Evolutionary conservation across 345 rosid genomes (phyloP), one percentile per base, ranked within the genome.

Genomic region (Ceriops zippeliana): DNA sequence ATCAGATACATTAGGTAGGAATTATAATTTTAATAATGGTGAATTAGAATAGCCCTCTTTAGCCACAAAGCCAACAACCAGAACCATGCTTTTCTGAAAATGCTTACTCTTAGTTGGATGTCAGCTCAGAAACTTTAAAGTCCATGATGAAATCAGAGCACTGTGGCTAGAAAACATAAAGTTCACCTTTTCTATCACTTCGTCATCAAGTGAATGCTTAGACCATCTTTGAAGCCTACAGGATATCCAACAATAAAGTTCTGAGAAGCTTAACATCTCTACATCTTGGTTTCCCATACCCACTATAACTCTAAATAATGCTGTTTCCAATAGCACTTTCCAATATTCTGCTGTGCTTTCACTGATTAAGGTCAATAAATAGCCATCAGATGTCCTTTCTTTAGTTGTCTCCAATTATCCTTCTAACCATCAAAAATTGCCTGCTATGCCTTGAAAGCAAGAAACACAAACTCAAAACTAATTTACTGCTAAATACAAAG

Each of bases 381-480:
- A 54, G 58, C 58, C 42, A 32, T 47, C 11, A 8, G 42, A 59
- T 17, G 27, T 34, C 53, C 28, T 38, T 52, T 28, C 62, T 24
- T 62, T 13, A 20, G 7, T 70, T 37, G 24, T 27, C 27, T 42
- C 54, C 59, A 35, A 30, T 6, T 52, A 19, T 54, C 30, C n/a
- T 61, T 20, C 11, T 26, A 3, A 21, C 26, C 2, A 56, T 58
- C 6, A 56, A 34, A 56, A 71, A 3, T 8, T 42, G 22, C 54
- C 62, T 42, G 6, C 2, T 26, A 52, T 17, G n/a, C 27, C 61
- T 61, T 10, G 31, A 21, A 38, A 21, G 32, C 3, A 28, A 47
- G 21, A 5, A 61, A 28, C 57, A 34, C 52, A 53, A 42, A 63
- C 15, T 49, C 59, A 27, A 31, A 56, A 24, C 22, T 65, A 75